phyloP scores from a whole-genome alignment of 2,329 filamentous ascomycete species.

The Xylariaceae sp. region DNA sequence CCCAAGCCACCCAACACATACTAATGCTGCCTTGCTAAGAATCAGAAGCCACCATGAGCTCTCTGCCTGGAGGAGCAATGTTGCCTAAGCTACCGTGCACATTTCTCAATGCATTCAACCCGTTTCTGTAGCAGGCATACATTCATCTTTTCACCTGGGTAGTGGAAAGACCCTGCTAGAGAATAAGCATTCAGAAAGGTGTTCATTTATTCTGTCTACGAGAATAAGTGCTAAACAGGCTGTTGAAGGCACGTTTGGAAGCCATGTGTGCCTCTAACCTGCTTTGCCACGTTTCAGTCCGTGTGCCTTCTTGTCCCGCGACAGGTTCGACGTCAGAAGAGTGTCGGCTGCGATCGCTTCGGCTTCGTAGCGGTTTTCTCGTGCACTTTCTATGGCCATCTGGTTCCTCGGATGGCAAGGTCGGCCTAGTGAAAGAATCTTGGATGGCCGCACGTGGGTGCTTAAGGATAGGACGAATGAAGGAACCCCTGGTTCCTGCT shows the following conservation, averaged over 20 bases:
- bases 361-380: neutral
- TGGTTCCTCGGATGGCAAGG: neutral
- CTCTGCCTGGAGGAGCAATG: too few relatives aligned
- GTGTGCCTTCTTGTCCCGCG: neutral
- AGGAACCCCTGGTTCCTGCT: neutral
- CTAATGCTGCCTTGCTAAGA: too few relatives aligned
- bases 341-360: neutral
- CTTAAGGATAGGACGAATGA: neutral
- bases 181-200: neutral
- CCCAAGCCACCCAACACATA: neutral
- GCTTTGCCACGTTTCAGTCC: neutral
- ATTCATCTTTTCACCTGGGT: too few relatives aligned
- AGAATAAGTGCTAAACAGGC: neutral
- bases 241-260: slow-evolving; percentile 12
- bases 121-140: too few relatives aligned
- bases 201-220: slow-evolving; percentile 2
- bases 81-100: neutral
- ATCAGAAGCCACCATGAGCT: too few relatives aligned
- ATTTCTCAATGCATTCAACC: neutral
- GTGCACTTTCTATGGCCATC: neutral
- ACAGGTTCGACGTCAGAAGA: neutral
- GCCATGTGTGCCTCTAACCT: slow-evolving; percentile 12
- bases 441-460: neutral
- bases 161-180: too few relatives aligned
- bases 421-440: neutral